Evolutionary conservation across 805 yeast genomes (phyloP), one percentile per base, ranked within the genome.

Genomic region (Clavispora vitiphila): DNA sequence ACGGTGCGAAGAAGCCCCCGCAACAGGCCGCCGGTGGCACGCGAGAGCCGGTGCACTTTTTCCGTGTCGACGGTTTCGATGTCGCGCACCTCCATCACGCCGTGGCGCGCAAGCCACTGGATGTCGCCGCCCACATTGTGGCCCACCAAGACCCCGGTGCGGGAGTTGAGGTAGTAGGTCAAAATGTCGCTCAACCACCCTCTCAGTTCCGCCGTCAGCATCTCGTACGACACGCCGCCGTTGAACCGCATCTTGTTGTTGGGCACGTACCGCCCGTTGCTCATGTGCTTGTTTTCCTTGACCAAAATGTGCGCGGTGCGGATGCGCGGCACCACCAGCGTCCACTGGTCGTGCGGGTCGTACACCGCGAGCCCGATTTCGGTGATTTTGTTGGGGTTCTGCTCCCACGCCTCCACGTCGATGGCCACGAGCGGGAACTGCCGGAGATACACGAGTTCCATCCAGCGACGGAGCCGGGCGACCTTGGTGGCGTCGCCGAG

Each of bases 341-440:
- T 43, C 35, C 44, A 37, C 38, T 46, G 52, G 32, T 40, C 42
- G 20, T 30, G 35, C 8, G 62, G 58, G 34, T 58, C 63, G 39
- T 56, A 56, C 14, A 58, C 44, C 12, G 57, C 49, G 5, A 57
- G 36, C 5, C 63, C 63, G 16, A 58, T 50, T 39, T 58, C 63
- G 11, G 62, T 57, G 27, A 58, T 46, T 19, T 45, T 42, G 9
- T 19, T 38, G 14, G 40, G 46, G 12, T 35, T 27, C 19, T 46
- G 26, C 30, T 58, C 63, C 37, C 47, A 56, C 9, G 62, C 62
- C 47, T 58, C 63, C n/a, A 58, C 53, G 35, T 58, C 63, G 12
- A 58, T 43, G n/a, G 58, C 46, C 19, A 58, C 57, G 23, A 58
- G 40, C 11, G 63, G 63, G 26, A 41, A 38, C 15, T 46, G 34